A percentile compares a stretch with the other conserved stretches of the same genome.
Conservation (phyloP, 2,329 filamentous ascomycete genomes). For the Neofusicoccum umdonicola region DNA sequence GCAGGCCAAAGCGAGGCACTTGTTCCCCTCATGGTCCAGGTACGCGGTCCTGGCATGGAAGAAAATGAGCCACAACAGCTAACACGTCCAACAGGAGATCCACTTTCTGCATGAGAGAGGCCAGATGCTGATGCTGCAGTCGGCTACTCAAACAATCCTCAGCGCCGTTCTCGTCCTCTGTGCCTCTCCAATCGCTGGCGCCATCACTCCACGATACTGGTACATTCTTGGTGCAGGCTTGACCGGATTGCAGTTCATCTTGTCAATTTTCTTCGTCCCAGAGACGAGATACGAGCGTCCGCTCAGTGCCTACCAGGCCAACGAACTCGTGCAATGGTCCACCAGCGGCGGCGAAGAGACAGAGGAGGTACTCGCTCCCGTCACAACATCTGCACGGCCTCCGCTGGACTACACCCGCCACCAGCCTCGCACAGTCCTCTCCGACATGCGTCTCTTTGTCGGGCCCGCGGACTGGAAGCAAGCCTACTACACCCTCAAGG, state of each 20-base stretch:
- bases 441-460: slow-evolving; percentile 42
- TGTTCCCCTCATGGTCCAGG: slow-evolving; percentile 41
- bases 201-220: slow-evolving; percentile 44
- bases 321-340: slow-evolving; percentile 20
- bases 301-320: slow-evolving; percentile 31
- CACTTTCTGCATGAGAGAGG: slow-evolving; percentile 48
- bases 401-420: slow-evolving; percentile 39
- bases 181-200: slow-evolving; percentile 43
- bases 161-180: slow-evolving; percentile 40
- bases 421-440: slow-evolving; percentile 35
- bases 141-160: slow-evolving; percentile 40
- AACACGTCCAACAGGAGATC: slow-evolving; percentile 32
- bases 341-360: slow-evolving; percentile 28
- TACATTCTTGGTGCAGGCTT: slow-evolving; percentile 43
- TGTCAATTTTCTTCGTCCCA: slow-evolving; percentile 41
- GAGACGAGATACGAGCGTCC: slow-evolving; percentile 45
- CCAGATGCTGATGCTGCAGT: slow-evolving; percentile 42
- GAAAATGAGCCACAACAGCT: neutral
- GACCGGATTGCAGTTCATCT: slow-evolving; percentile 32
- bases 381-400: slow-evolving; percentile 21
- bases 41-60: neutral
- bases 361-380: slow-evolving; percentile 10
- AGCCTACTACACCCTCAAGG: slow-evolving; percentile 28
- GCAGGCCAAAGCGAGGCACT: slow-evolving; percentile 45
- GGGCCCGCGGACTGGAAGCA: slow-evolving; percentile 40